A percentile compares a stretch with the other conserved stretches of the same genome.
These are phyloP conservation scores for Thymus mandschuricus DNA, from an alignment of 257 asterid genomes.

Conservation along the genomic window DNA sequence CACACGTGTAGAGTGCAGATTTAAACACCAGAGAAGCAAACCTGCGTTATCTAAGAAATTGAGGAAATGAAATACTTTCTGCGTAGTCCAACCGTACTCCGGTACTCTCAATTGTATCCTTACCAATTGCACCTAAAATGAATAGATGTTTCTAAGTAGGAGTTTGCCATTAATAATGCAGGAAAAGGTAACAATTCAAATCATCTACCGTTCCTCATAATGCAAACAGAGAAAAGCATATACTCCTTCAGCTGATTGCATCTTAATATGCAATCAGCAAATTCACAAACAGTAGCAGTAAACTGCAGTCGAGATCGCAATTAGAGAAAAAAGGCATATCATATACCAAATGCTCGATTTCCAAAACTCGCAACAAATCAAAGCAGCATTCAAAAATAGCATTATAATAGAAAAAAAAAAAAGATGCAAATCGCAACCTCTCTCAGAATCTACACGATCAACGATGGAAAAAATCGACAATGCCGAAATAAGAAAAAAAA, in stretches of 20 bases:
- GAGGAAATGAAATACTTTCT: constrained; percentile 96
- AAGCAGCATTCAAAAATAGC: not conserved
- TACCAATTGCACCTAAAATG: constrained; percentile 74
- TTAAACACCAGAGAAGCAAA: constrained; percentile 34
- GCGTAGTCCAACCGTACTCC: constrained; percentile 98
- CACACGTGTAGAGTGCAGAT: not conserved
- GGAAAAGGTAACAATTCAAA: not conserved
- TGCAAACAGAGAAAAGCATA: not conserved
- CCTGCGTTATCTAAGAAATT: constrained; percentile 94
- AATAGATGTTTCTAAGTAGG: constrained; percentile 2
- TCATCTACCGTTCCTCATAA: not conserved
- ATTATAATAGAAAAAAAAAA: no score
- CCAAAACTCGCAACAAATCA: constrained; percentile 8
- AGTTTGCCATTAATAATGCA: not conserved
- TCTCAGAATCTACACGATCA: constrained; percentile 30
- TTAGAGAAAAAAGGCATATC: not conserved
- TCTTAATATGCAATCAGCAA: no score
- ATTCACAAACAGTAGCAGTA: not conserved
- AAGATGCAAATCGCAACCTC: no score
- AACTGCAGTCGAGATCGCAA: not conserved
- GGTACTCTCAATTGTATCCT: constrained; percentile 96
- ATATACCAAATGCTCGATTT: not conserved
- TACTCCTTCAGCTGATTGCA: not conserved
- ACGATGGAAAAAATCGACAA: constrained; percentile 15
- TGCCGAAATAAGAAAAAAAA: not conserved